Evolutionary conservation across 2,329 filamentous ascomycete genomes (phyloP), one percentile per base, ranked within the genome.

Genomic region (Phyllosticta citrichinensis): DNA sequence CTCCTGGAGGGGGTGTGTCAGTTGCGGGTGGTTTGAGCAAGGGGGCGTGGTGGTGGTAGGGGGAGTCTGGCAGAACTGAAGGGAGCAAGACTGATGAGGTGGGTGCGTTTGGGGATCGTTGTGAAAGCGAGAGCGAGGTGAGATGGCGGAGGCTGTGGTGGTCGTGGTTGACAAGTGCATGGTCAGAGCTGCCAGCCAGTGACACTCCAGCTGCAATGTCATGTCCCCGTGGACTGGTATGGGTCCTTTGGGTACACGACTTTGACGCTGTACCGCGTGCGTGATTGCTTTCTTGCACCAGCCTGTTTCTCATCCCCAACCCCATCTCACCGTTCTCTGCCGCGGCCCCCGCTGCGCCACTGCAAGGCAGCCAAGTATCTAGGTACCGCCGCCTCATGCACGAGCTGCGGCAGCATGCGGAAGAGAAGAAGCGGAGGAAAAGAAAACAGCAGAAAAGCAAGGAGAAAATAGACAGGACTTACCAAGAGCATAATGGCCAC

Each of bases 401-500:
- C 27, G 27, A 10, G 27, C 27, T 30, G 5, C 27, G 27, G 27
- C 27, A 5, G 5, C 27, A 10, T 10, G 27, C 11, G 51, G 17
- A 53, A 53, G 10, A 53, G 19, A 53, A 12, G 19, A 27, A 53
- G 19, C n/a, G 11, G 40, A 47, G 4, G n/a, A 47, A 47, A 47
- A n/a, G 17, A n/a, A 19, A n/a, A n/a, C 3, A 5, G 17, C 6
- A 53, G 25, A 19, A 35, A 40, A 40, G 3, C 20, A 35, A 22
- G 10, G 10, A 54, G 19, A 53, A 24, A 14, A 22, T 19, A 22
- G 40, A 27, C 30, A 54, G 10, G 17, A 52, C 58, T 51, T 5
- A 60, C 58, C 77, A 63, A 77, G 73, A 20, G 74, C 71, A 67
- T 76, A 79, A 64, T 81, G 79, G 10, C 77, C 78, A 1, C 68